phyloP scores from a whole-genome alignment of 768 basidiomycete genomes.

The Lactifluus subvellereus region DNA sequence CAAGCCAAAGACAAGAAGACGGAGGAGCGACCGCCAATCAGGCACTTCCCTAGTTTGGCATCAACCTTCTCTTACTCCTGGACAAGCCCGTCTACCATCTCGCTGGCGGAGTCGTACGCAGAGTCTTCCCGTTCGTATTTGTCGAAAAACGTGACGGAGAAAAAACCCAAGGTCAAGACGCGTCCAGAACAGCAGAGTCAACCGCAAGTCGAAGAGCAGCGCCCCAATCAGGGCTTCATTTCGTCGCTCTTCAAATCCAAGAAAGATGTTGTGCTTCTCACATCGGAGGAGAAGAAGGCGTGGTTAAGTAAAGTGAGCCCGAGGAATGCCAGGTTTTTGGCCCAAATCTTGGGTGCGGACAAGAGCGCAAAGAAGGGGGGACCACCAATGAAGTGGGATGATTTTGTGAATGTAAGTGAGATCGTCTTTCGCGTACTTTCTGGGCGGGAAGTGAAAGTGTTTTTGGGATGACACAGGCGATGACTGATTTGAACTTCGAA shows the following conservation, averaged over 20 bases:
- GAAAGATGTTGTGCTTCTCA: conserved; percentile 28
- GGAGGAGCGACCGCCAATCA: conserved; percentile 1
- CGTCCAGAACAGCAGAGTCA: conserved; percentile 53
- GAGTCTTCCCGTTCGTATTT: conserved; percentile 74
- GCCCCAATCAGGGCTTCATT: conserved; percentile 43
- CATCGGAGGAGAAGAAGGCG: conserved; percentile 23
- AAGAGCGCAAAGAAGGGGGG: conserved; percentile 25
- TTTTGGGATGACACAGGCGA: conserved; percentile 23
- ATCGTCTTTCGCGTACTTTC: background rate
- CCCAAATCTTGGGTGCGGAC: conserved; percentile 25
- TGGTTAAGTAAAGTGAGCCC: conserved; percentile 23
- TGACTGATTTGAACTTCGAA: conserved; percentile 31
- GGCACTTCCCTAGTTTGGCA: conserved; percentile 22
- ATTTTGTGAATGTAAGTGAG: conserved; percentile 29
- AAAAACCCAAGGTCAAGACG: conserved; percentile 67
- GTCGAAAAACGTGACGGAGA: conserved; percentile 37
- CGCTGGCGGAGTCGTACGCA: conserved; percentile 44
- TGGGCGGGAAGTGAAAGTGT: background rate
- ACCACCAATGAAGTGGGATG: conserved; percentile 32
- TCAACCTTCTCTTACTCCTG: conserved; percentile 22
- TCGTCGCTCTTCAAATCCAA: conserved; percentile 41
- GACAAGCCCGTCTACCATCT: conserved; percentile 34
- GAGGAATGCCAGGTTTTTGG: conserved; percentile 24
- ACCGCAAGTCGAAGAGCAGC: conserved; percentile 39
- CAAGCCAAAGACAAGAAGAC: conserved; percentile 13